Evolutionary conservation across 106 monocot species (phyloP), one percentile per base, ranked within the genome.

Genomic region (Allium cepa): DNA sequence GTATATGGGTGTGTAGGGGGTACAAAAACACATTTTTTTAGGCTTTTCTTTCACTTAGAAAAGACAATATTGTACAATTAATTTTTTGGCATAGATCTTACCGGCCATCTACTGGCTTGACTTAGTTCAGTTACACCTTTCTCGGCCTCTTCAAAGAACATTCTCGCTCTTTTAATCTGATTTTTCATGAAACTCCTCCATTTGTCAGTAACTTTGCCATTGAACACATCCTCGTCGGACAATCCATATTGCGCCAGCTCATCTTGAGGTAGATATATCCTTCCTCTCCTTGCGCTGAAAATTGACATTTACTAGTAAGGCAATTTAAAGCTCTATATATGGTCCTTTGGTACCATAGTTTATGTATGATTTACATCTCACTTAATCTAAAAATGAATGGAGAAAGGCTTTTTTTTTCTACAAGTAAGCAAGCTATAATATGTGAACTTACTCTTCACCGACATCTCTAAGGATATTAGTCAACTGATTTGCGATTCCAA

Each of bases 161-260:
- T 77, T 68, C 97, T 84, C 0, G 97, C 92, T 60, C 97, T 80
- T 75, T 76, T 77, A 45, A 92, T 92, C 63, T 99, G 97, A 17
- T 57, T 83, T 59, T 79, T 92, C 97, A 99, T 99, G 83, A 99
- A 99, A 26, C 59, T 83, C 69, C 90, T 87, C 97, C 97, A 99
- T 73, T 70, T 80, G 46, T 99, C 84, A 0, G 84, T 99, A 63
- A 99, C 97, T 59, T 71, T 90, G n/a, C 97, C 89, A 0, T 73
- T 72, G 66, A 97, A 92, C 9, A 97, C 82, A 63, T 97, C 97
- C 26, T 92, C 87, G 4, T 97, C 97, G 4, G 87, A 87, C 45
- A 97, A 78, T 16, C 97, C 97, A 1, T 80, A 82, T 53, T 72
- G 74, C 13, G 82, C 82, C 22, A 97, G 92, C 68, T 97, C 96